Conservation (phyloP, 2,329 filamentous ascomycete species). For the Macroventuria anomochaeta region DNA sequence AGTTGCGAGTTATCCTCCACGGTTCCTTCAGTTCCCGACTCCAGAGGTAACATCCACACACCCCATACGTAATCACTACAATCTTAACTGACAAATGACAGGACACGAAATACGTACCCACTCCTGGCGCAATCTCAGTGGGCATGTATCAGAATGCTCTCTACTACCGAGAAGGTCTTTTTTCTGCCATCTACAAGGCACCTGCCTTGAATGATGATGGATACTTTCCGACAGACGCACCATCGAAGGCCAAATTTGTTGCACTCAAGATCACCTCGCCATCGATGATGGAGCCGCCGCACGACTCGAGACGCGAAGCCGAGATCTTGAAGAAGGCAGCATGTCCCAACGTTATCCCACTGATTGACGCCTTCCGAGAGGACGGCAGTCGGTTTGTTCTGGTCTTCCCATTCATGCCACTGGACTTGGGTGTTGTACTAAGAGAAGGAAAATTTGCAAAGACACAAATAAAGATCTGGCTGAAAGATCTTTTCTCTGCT, state of each 20-base stretch:
- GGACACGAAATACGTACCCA: slow-evolving; percentile 44
- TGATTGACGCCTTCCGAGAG: slow-evolving; percentile 74
- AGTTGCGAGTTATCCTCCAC: slow-evolving; percentile 26
- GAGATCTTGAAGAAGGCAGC: slow-evolving; percentile 70
- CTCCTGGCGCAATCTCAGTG: slow-evolving; percentile 52
- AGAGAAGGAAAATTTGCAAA: slow-evolving; percentile 51
- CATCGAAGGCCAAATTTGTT: slow-evolving; percentile 50
- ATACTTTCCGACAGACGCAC: slow-evolving; percentile 33
- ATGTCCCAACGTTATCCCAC: slow-evolving; percentile 66
- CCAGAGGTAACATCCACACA: slow-evolving; percentile 25
- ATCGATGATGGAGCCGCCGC: slow-evolving; percentile 75
- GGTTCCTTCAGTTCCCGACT: slow-evolving; percentile 33
- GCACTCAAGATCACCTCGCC: slow-evolving; percentile 89
- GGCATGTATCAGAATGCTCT: slow-evolving; percentile 64
- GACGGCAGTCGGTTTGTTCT: slow-evolving; percentile 77
- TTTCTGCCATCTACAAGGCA: slow-evolving; percentile 82
- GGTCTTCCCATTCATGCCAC: slow-evolving; percentile 82
- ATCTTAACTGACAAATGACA: slow-evolving; percentile 10
- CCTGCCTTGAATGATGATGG: slow-evolving; percentile 49
- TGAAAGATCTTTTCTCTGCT: slow-evolving; percentile 74
- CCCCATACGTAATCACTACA: background rate
- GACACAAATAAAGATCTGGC: slow-evolving; percentile 54
- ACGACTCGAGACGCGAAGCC: slow-evolving; percentile 81
- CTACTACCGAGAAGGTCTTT: slow-evolving; percentile 71
- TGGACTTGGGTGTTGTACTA: slow-evolving; percentile 74